These are phyloP conservation scores for Dunaliella primolecta DNA, from an alignment of 139 green algal genomes.

Conservation along the genomic window DNA sequence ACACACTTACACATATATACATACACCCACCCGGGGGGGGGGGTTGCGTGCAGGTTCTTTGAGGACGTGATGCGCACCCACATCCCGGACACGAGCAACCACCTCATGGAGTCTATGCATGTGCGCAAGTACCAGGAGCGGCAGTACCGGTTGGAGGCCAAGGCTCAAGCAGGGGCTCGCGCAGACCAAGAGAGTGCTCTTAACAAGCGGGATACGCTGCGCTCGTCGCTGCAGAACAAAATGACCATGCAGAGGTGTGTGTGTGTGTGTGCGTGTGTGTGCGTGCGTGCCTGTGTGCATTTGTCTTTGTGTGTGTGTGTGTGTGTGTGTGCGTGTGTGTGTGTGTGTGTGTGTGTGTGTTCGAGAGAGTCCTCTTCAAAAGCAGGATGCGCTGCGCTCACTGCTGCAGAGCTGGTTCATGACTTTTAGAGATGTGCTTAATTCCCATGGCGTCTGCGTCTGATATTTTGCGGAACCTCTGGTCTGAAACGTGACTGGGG, in stretches of 20 bases:
- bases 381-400: too few relatives aligned
- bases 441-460: too few relatives aligned
- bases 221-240: slow-evolving; percentile 16
- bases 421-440: too few relatives aligned
- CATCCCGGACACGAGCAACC: slow-evolving; percentile 45
- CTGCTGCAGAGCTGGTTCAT: too few relatives aligned
- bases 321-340: too few relatives aligned
- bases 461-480: too few relatives aligned
- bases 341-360: too few relatives aligned
- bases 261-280: too few relatives aligned
- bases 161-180: slow-evolving; percentile 2
- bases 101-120: slow-evolving; percentile 56
- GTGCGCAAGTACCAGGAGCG: slow-evolving; percentile 49
- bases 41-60: slow-evolving; percentile 54
- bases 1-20: background rate
- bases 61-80: slow-evolving; percentile 54
- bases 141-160: slow-evolving; percentile 22
- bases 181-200: background rate
- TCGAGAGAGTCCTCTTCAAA: too few relatives aligned
- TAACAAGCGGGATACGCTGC: background rate
- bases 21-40: background rate
- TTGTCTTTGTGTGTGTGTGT: too few relatives aligned
- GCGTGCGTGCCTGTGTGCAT: too few relatives aligned
- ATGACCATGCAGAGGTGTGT: background rate
- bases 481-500: too few relatives aligned